Evolutionary conservation across 2,329 filamentous ascomycete species (phyloP).

Genomic region (Epichloe gansuensis): DNA sequence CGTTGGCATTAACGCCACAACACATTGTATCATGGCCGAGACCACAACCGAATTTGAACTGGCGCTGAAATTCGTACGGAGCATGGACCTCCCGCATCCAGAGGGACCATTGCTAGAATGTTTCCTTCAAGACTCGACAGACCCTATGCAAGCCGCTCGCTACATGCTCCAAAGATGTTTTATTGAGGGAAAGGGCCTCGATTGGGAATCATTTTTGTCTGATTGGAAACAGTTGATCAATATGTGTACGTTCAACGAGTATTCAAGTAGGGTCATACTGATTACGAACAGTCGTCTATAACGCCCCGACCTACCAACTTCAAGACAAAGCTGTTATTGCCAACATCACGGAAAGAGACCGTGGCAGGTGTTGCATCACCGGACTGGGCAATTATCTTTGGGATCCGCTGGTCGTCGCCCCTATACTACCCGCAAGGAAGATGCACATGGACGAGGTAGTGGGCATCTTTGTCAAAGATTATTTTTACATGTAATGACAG

Average conservation of each 20-base stretch:
- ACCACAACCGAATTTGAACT: background rate
- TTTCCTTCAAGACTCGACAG: conserved; percentile 4
- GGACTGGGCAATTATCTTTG: conserved; percentile 1
- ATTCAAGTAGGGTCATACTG: background rate
- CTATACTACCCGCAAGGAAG: background rate
- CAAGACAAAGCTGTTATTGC: background rate
- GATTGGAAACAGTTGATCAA: conserved; percentile 4
- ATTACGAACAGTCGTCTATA: background rate
- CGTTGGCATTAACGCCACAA: no score
- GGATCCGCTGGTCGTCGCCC: conserved; percentile 1
- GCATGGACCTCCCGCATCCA: conserved; percentile 3
- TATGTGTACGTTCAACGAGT: background rate
- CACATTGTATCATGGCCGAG: no score
- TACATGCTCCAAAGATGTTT: conserved; percentile 6
- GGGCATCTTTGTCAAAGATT: background rate
- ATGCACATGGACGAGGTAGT: background rate
- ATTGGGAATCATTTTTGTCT: background rate
- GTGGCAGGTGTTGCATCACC: conserved; percentile 3
- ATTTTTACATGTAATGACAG: background rate
- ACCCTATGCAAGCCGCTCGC: conserved; percentile 5
- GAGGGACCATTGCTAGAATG: conserved; percentile 4
- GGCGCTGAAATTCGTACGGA: background rate
- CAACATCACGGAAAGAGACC: conserved; percentile 1
- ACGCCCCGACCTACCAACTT: background rate
- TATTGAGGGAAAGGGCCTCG: background rate